Evolutionary conservation across 768 basidiomycete genomes (phyloP), one percentile per base, ranked within the genome.

Genomic region (Rhodosporidiobolus sp.): DNA sequence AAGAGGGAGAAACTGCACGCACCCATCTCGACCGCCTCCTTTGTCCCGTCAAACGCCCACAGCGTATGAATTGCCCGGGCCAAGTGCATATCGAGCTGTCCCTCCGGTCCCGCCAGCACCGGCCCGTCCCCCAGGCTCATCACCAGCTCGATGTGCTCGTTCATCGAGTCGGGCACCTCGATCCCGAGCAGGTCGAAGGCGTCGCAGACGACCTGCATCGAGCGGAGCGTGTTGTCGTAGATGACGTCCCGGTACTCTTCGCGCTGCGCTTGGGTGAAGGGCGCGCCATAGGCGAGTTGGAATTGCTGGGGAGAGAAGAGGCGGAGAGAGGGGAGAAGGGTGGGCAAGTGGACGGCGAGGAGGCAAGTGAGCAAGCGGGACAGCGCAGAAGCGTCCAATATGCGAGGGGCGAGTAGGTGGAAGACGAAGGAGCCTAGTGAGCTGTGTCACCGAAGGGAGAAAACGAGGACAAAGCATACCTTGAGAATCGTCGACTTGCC

Each of bases 161-260:
- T 85, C 80, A 92, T 90, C 75, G 85, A 82, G 0, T 88, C 88
- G 5, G 86, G 83, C 45, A 94, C 86, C 24, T 85, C 81, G 62
- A 94, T 87, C 78, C 88, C 88, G 77, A 95, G 88, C 65, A 88
- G 86, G 32, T 89, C 86, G 83, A 96, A 88, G 0, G 94, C 95
- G 80, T 97, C 94, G 32, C 97, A 88, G 79, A 95, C 90, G 57
- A 92, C 92, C n/a, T 91, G 88, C 93, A 94, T 94, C 32, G 90
- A 91, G 80, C 94, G 91, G 70, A 94, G 85, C 28, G 91, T 92
- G 80, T 95, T 95, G 65, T 90, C 90, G 78, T 86, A 94, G 78
- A 96, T 94, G 78, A 95, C 93, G 82, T 94, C 92, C 82, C 90
- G 91, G 86, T 93, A 95, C 24, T 89, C 90, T 63, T 92, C 90